These are phyloP conservation scores for Globisporangium viniferum DNA, from an alignment of 352 stramenopile genomes.

Conservation along the genomic window DNA sequence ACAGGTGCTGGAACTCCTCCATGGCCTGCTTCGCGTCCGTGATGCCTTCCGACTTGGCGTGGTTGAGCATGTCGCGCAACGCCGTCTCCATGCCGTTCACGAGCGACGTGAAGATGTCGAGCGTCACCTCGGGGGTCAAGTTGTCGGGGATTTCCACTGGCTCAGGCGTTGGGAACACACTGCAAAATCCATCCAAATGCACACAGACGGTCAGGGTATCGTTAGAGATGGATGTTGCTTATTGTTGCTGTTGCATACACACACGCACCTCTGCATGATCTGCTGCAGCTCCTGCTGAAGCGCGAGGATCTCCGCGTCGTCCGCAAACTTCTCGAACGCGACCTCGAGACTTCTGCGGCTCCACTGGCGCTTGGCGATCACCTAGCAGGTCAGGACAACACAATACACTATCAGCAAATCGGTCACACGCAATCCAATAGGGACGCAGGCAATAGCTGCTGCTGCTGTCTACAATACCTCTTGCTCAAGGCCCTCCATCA, in stretches of 20 bases:
- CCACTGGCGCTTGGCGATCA: slow-evolving; percentile 65
- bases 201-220: background rate
- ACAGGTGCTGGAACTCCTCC: slow-evolving; percentile 77
- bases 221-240: background rate
- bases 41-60: slow-evolving; percentile 70
- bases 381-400: slow-evolving; percentile 10
- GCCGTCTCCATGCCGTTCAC: slow-evolving; percentile 74
- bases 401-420: background rate
- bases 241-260: background rate
- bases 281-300: slow-evolving; percentile 67
- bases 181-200: slow-evolving; percentile 18
- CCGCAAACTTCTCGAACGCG: slow-evolving; percentile 55
- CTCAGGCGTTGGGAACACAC: slow-evolving; percentile 54
- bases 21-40: slow-evolving; percentile 63
- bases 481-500: slow-evolving; percentile 67
- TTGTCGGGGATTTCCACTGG: slow-evolving; percentile 59
- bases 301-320: slow-evolving; percentile 58
- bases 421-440: background rate
- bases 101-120: slow-evolving; percentile 65
- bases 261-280: slow-evolving; percentile 56
- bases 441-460: background rate
- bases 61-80: slow-evolving; percentile 72
- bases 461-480: slow-evolving; percentile 15
- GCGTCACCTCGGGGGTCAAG: slow-evolving; percentile 62
- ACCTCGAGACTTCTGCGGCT: slow-evolving; percentile 53